These are phyloP conservation scores for Suhomyces sp. DNA, from an alignment of 805 yeast genomes.

Conservation along the genomic window DNA sequence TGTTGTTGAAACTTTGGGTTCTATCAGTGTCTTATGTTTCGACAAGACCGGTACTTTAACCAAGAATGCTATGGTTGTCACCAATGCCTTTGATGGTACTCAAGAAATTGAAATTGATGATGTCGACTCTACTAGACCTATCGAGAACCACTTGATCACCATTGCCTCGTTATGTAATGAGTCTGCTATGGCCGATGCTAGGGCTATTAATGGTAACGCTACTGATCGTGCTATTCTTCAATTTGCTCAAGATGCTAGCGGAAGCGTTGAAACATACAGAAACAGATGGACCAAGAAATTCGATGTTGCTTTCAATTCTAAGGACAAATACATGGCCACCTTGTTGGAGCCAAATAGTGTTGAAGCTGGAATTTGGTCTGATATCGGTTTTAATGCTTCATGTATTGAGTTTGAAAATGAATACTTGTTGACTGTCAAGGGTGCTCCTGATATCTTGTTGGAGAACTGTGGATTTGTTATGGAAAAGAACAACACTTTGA, in stretches of 20 bases:
- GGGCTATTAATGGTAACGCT: constrained; percentile 44
- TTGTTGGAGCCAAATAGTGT: constrained; percentile 19
- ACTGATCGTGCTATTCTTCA: constrained; percentile 46
- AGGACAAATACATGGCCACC: constrained; percentile 45
- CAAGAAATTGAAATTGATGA: constrained; percentile 11
- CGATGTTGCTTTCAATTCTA: constrained; percentile 45
- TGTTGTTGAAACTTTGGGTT: constrained; percentile 57
- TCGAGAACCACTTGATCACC: constrained; percentile 12
- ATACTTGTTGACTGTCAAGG: constrained; percentile 36
- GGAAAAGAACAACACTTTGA: constrained; percentile 16
- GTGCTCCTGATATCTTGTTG: constrained; percentile 48
- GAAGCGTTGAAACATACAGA: constrained; percentile 6
- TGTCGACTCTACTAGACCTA: constrained; percentile 1
- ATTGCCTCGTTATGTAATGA: constrained; percentile 37
- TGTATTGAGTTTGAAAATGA: constrained; percentile 9
- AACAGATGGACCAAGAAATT: constrained; percentile 22
- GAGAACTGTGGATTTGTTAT: constrained; percentile 24
- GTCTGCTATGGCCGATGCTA: constrained; percentile 22
- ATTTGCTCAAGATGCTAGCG: constrained; percentile 27
- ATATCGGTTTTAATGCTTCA: constrained; percentile 10
- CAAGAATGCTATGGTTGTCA: constrained; percentile 48
- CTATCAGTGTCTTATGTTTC: constrained; percentile 47
- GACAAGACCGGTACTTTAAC: constrained; percentile 51
- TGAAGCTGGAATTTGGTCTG: constrained; percentile 10
- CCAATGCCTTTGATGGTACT: constrained; percentile 20